Evolutionary conservation across 352 stramenopile species (phyloP), one percentile per base, ranked within the genome.

Genomic region (Aphanomyces astaci): DNA sequence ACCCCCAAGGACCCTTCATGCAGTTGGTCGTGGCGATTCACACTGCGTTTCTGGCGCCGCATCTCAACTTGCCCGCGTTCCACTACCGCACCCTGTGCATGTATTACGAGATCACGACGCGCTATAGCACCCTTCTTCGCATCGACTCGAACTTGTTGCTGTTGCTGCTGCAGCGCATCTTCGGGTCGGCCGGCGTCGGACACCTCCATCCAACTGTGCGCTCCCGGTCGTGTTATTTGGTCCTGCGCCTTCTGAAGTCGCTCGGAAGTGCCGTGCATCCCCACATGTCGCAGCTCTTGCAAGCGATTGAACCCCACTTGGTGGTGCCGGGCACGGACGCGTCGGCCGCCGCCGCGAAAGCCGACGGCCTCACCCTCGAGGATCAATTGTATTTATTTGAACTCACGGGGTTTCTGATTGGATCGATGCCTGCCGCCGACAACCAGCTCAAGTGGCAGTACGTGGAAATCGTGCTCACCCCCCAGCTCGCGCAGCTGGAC

Each of bases 321-420:
- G 75, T 80, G 4, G 75, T 94, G 19, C 43, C 68, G 4, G 65
- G 74, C 1, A 75, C 77, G 1, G 79, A 87, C 24, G 62, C 57
- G 36, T 72, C 69, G 7, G 75, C 78, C 22, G 72, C 76, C 4
- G 51, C 79, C 9, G 71, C 55, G 4, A 77, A 73, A 15, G 63
- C 79, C 55, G 75, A 78, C 30, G 78, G 81, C 33, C 74, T 79
- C 33, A 82, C 73, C 3, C 82, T 83, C 49, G 83, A 91, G 31
- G 86, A 94, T 60, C 85, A 91, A 63, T 60, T 94, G 39, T 94
- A 94, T 66, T 74, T 96, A 15, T 96, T 94, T 64, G 86, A 96
- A 70, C 76, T 94, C 0, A 80, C 86, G 4, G 87, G 87, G 4
- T 82, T 94, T 45, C 79, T 96, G 30, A 90, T 96, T 39, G 80